Evolutionary conservation across 805 yeast species (phyloP).

Genomic region (Metschnikowia colocasiae): DNA sequence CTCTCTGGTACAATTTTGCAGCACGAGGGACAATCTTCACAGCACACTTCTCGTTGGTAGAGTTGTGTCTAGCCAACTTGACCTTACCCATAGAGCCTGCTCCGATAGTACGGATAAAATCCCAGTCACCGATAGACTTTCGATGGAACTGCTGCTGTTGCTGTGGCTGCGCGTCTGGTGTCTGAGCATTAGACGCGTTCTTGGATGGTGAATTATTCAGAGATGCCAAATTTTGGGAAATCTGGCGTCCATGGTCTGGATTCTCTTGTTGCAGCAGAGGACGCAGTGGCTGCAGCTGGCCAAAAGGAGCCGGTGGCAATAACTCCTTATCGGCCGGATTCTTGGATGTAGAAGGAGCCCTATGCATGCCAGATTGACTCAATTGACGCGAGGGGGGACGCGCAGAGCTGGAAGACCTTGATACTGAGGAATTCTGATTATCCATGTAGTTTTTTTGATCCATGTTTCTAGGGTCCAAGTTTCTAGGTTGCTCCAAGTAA

Average conservation of each 20-base stretch:
- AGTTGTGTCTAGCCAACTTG: constrained; percentile 81
- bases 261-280: not conserved
- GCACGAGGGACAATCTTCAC: constrained; percentile 93
- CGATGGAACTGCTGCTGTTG: constrained; percentile 62
- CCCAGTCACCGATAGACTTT: constrained; percentile 94
- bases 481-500: not conserved
- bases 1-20: constrained; percentile 67
- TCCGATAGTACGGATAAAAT: constrained; percentile 88
- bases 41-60: constrained; percentile 81
- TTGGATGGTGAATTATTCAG: not conserved
- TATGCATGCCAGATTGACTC: constrained; percentile 4
- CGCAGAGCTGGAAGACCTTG: constrained; percentile 3
- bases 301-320: constrained; percentile 15
- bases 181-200: not conserved
- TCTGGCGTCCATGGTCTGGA: not conserved
- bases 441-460: not conserved
- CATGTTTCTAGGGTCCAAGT: not conserved
- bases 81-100: constrained; percentile 99
- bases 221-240: not conserved
- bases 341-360: not conserved
- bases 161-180: constrained; percentile 6
- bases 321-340: constrained; percentile 9
- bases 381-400: constrained; percentile 1
- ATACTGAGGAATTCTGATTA: not conserved
- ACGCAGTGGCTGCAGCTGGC: constrained; percentile 3